phyloP scores from a whole-genome alignment of 2,329 filamentous ascomycete genomes.

The Thielaviopsis populi region DNA sequence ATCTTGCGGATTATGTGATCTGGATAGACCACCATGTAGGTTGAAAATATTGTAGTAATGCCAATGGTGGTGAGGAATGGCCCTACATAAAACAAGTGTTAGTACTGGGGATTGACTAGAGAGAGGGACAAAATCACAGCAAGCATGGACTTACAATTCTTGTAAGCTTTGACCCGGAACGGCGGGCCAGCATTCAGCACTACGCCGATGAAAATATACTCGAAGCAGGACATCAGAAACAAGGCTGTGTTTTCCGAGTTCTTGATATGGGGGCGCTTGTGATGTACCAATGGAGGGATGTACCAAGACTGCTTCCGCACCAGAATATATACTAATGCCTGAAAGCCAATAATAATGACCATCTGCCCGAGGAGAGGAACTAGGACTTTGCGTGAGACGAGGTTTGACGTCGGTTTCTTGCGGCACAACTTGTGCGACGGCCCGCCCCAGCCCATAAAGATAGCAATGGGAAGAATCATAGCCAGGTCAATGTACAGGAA shows the following conservation, averaged over 20 bases:
- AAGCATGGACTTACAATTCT: slow-evolving; percentile 52
- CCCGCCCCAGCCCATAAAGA: slow-evolving; percentile 97
- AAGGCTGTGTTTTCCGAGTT: slow-evolving; percentile 90
- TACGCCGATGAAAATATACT: slow-evolving; percentile 83
- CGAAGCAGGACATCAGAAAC: slow-evolving; percentile 82
- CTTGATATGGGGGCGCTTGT: slow-evolving; percentile 66
- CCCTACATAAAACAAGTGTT: slow-evolving; percentile 33
- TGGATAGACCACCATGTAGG: slow-evolving; percentile 70
- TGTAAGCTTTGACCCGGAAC: slow-evolving; percentile 64
- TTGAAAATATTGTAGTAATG: slow-evolving; percentile 48
- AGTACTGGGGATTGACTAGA: not conserved
- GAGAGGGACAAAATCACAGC: not conserved
- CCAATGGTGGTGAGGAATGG: slow-evolving; percentile 72
- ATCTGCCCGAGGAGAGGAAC: slow-evolving; percentile 85
- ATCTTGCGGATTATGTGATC: slow-evolving; percentile 50
- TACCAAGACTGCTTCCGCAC: slow-evolving; percentile 72
- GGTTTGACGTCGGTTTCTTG: slow-evolving; percentile 79
- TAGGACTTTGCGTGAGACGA: slow-evolving; percentile 85
- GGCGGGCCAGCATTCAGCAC: slow-evolving; percentile 84
- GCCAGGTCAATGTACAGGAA: slow-evolving; percentile 91
- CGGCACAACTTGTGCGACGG: slow-evolving; percentile 61
- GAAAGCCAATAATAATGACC: slow-evolving; percentile 59
- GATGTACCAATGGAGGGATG: slow-evolving; percentile 60
- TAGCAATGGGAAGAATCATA: slow-evolving; percentile 86
- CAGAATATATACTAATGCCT: slow-evolving; percentile 56